Percentiles rank a stretch among this genome's conserved stretches.
Evolutionary conservation across 805 yeast species (phyloP).

Genomic region (Saccharomycopsis amapae): DNA sequence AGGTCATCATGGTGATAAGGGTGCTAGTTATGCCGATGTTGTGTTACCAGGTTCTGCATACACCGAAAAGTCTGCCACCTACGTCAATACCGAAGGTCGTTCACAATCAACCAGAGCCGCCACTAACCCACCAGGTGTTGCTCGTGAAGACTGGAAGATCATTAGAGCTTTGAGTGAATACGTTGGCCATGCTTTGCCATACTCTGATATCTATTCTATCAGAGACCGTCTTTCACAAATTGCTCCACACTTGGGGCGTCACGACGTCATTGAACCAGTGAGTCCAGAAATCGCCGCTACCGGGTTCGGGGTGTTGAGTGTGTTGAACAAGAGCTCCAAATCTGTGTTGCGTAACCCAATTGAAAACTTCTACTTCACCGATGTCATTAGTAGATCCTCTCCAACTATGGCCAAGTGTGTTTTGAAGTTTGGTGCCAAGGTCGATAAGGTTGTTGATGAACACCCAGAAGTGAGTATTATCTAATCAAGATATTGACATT

Average conservation of each 20-base stretch:
- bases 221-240: slow-evolving; percentile 65
- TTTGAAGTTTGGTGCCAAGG: slow-evolving; percentile 58
- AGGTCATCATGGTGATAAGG: slow-evolving; percentile 88
- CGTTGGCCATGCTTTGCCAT: slow-evolving; percentile 62
- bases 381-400: slow-evolving; percentile 78
- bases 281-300: slow-evolving; percentile 48
- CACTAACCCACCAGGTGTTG: slow-evolving; percentile 78
- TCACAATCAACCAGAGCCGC: slow-evolving; percentile 83
- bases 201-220: slow-evolving; percentile 62
- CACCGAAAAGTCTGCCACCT: slow-evolving; percentile 81
- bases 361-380: slow-evolving; percentile 81
- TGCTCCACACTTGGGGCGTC: slow-evolving; percentile 74
- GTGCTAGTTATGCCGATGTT: slow-evolving; percentile 85
- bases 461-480: slow-evolving; percentile 27
- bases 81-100: slow-evolving; percentile 86
- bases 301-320: slow-evolving; percentile 43
- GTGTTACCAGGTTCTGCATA: slow-evolving; percentile 82
- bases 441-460: slow-evolving; percentile 50
- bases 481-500: no score
- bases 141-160: slow-evolving; percentile 90
- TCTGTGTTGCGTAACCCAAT: slow-evolving; percentile 59
- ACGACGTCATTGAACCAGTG: slow-evolving; percentile 67
- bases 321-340: slow-evolving; percentile 28
- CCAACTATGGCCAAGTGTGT: slow-evolving; percentile 89
- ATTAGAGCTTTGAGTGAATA: slow-evolving; percentile 78